A percentile compares a stretch with the other conserved stretches of the same genome.
These are phyloP conservation scores for Cenchrus fungigraminus DNA, from an alignment of 176 grass and related monocot species.

Conservation along the genomic window DNA sequence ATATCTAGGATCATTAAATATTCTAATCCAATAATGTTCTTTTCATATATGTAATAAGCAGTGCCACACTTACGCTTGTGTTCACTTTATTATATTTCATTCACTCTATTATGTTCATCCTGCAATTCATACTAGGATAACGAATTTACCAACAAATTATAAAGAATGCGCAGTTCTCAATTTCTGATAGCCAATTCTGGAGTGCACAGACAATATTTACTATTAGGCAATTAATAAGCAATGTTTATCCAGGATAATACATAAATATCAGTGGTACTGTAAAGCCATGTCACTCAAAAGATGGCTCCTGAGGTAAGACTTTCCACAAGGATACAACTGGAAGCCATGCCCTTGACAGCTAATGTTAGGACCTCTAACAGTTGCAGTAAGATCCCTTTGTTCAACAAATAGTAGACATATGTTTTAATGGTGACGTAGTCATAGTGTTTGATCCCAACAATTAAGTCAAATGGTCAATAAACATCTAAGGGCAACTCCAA, in stretches of 20 bases:
- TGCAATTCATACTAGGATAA: too few relatives aligned
- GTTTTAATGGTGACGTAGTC: not conserved
- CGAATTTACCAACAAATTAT: too few relatives aligned
- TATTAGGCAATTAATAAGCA: not conserved
- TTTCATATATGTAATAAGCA: too few relatives aligned
- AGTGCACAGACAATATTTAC: not conserved
- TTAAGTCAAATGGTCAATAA: constrained; percentile 8
- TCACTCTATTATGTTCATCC: too few relatives aligned
- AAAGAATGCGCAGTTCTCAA: too few relatives aligned
- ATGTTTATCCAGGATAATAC: not conserved
- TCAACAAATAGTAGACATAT: not conserved
- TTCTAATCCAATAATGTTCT: too few relatives aligned
- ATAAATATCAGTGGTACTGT: not conserved
- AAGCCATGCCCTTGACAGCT: not conserved
- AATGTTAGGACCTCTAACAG: not conserved
- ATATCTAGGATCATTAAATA: too few relatives aligned
- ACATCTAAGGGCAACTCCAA: not conserved
- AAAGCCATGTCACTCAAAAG: not conserved
- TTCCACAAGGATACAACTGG: not conserved
- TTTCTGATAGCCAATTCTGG: too few relatives aligned
- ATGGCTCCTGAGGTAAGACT: not conserved
- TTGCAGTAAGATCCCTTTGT: not conserved
- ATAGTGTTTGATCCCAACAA: not conserved
- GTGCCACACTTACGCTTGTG: too few relatives aligned
- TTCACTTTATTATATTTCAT: too few relatives aligned